Conservation (phyloP, 1,284 basidiomycete species). For the Sanguinoderma infundibulare region DNA sequence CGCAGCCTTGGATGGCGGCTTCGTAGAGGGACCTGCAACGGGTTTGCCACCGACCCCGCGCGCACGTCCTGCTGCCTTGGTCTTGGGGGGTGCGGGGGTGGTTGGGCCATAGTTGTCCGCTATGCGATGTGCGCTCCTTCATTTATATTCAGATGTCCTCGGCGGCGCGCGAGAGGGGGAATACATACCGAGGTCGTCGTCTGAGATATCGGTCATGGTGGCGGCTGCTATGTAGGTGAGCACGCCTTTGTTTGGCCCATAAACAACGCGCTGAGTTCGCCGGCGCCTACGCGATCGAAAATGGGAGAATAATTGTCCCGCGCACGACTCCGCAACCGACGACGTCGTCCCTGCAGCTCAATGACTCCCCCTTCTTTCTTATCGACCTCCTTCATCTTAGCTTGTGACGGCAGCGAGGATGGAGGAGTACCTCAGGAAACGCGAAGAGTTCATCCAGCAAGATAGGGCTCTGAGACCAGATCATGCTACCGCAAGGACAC, state of each 20-base stretch:
- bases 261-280: constrained; percentile 18
- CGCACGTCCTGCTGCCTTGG: constrained; percentile 18
- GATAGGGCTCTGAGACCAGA: constrained; percentile 4
- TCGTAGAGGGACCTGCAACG: constrained; percentile 31
- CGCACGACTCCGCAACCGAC: too few species aligned
- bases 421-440: constrained; percentile 10
- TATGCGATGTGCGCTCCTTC: constrained; percentile 8
- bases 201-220: constrained; percentile 28
- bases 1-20: constrained; percentile 11
- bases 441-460: constrained; percentile 10
- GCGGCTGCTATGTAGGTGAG: constrained; percentile 6
- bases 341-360: too few species aligned
- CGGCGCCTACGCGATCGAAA: constrained; percentile 13
- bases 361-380: too few species aligned
- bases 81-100: constrained; percentile 32
- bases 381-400: too few species aligned
- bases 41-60: constrained; percentile 19
- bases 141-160: constrained; percentile 30
- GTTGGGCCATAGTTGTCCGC: constrained; percentile 31
- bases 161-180: not conserved
- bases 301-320: not conserved
- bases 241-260: constrained; percentile 23
- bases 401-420: too few species aligned
- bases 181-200: constrained; percentile 30
- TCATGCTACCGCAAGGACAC: not conserved